phyloP scores from a whole-genome alignment of 2,329 filamentous ascomycete genomes.

The Colletotrichum sublineola region DNA sequence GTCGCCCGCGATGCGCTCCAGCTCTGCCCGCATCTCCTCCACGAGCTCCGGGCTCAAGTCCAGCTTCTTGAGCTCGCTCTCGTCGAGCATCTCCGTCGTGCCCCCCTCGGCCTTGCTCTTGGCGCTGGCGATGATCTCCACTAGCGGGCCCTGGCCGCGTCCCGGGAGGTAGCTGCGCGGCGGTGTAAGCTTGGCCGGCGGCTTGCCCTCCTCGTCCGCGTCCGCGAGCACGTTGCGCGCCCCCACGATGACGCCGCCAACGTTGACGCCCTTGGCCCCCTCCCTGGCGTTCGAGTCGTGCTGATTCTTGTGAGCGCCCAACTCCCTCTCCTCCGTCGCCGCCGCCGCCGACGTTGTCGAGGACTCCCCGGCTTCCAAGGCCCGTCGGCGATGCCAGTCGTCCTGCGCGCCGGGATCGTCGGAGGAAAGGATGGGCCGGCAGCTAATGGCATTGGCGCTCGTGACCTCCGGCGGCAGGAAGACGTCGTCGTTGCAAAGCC shows the following conservation, averaged over 20 bases:
- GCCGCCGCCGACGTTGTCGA: neutral
- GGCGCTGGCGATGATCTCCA: slow-evolving; percentile 61
- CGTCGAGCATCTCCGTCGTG: slow-evolving; percentile 69
- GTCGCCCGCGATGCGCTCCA: slow-evolving; percentile 77
- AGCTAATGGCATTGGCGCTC: slow-evolving; percentile 81
- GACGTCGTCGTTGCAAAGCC: slow-evolving; percentile 87
- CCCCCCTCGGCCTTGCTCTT: slow-evolving; percentile 70
- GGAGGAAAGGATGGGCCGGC: slow-evolving; percentile 74
- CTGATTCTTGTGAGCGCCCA: neutral
- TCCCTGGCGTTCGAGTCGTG: slow-evolving; percentile 36
- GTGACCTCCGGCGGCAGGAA: slow-evolving; percentile 86
- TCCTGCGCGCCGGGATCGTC: slow-evolving; percentile 58
- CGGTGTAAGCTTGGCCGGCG: slow-evolving; percentile 59
- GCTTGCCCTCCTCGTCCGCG: slow-evolving; percentile 62
- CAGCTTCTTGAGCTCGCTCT: slow-evolving; percentile 76
- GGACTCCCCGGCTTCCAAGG: slow-evolving; percentile 53
- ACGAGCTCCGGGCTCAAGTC: slow-evolving; percentile 76
- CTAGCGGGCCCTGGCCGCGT: slow-evolving; percentile 43
- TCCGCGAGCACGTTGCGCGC: slow-evolving; percentile 62
- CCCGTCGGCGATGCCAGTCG: slow-evolving; percentile 51
- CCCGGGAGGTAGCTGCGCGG: slow-evolving; percentile 57
- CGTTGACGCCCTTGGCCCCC: slow-evolving; percentile 51
- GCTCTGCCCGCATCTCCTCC: slow-evolving; percentile 75
- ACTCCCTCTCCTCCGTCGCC: slow-evolving; percentile 49
- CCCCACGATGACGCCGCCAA: slow-evolving; percentile 68